These are phyloP conservation scores for Scalesia atractyloides DNA, from an alignment of 129 eudicot genomes.

Conservation along the genomic window DNA sequence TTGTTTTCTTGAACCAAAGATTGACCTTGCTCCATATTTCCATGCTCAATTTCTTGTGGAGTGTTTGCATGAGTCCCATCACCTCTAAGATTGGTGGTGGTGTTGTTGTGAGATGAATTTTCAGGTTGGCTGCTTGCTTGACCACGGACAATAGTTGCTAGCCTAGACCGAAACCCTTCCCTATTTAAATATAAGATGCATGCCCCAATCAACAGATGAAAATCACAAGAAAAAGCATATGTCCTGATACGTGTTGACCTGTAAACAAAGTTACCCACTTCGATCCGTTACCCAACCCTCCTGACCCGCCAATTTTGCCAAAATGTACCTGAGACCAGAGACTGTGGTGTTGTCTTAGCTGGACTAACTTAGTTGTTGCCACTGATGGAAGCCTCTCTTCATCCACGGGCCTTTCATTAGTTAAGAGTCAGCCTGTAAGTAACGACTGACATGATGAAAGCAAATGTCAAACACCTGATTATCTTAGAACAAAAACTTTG, in stretches of 20 bases:
- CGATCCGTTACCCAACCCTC: not conserved
- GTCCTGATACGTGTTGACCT: not conserved
- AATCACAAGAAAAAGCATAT: not conserved
- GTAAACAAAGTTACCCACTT: not conserved
- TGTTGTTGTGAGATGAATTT: constrained; percentile 52
- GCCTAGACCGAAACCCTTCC: constrained; percentile 89
- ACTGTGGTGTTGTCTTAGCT: constrained; percentile 94
- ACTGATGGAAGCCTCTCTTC: constrained; percentile 81
- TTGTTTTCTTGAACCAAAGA: constrained; percentile 43
- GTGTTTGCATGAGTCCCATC: constrained; percentile 50
- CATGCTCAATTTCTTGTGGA: constrained; percentile 58
- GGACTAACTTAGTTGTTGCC: constrained; percentile 81
- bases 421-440: constrained; percentile 88
- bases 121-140: constrained; percentile 84
- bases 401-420: constrained; percentile 79
- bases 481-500: too few relatives aligned
- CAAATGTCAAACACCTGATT: constrained; percentile 20
- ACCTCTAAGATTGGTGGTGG: constrained; percentile 50
- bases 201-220: not conserved
- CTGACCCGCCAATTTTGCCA: not conserved
- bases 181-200: constrained; percentile 35
- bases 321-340: constrained; percentile 82
- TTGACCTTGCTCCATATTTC: constrained; percentile 41
- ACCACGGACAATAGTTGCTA: constrained; percentile 79
- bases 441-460: constrained; percentile 57